Percentiles rank a stretch among this genome's conserved stretches.
phyloP scores from a whole-genome alignment of 108 stramenopile species.

The Parmales sp. region DNA sequence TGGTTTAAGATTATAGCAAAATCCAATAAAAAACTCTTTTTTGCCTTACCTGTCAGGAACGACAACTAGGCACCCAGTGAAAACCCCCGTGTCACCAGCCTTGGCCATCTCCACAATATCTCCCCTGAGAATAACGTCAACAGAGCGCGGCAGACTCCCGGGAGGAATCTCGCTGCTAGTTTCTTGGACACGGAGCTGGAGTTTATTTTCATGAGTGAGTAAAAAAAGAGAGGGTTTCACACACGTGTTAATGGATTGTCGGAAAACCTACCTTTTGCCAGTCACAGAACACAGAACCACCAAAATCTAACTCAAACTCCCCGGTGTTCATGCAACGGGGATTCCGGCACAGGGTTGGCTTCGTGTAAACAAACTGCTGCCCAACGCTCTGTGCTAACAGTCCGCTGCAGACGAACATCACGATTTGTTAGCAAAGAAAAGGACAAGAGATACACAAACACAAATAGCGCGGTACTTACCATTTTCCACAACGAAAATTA shows the following conservation, averaged over 20 bases:
- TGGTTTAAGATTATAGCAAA: too few species aligned
- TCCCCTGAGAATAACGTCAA: slow-evolving; percentile 86
- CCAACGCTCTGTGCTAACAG: slow-evolving; percentile 53
- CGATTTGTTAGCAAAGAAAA: too few species aligned
- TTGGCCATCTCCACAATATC: slow-evolving; percentile 96
- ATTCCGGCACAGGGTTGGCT: slow-evolving; percentile 89
- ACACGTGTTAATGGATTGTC: too few species aligned
- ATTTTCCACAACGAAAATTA: slow-evolving; percentile 85
- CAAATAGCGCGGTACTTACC: too few species aligned
- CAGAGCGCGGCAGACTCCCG: slow-evolving; percentile 86
- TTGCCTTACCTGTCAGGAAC: slow-evolving; percentile 95
- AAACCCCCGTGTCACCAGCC: slow-evolving; percentile 87
- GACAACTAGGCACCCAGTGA: slow-evolving; percentile 81
- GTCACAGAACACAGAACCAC: slow-evolving; percentile 72
- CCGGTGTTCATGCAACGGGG: slow-evolving; percentile 71
- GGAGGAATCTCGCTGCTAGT: slow-evolving; percentile 94
- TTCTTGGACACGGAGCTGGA: slow-evolving; percentile 84
- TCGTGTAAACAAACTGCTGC: slow-evolving; percentile 93
- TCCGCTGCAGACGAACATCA: too few species aligned
- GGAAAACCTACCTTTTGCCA: slow-evolving; percentile 69
- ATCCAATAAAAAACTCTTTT: too few species aligned
- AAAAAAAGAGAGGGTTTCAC: too few species aligned
- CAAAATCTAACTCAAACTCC: slow-evolving; percentile 63
- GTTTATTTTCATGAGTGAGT: too few species aligned
- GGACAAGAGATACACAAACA: too few species aligned